A percentile compares a stretch with the other conserved stretches of the same genome.
Conservation (phyloP, 148 eudicot species). For the Linanthus parryae region DNA sequence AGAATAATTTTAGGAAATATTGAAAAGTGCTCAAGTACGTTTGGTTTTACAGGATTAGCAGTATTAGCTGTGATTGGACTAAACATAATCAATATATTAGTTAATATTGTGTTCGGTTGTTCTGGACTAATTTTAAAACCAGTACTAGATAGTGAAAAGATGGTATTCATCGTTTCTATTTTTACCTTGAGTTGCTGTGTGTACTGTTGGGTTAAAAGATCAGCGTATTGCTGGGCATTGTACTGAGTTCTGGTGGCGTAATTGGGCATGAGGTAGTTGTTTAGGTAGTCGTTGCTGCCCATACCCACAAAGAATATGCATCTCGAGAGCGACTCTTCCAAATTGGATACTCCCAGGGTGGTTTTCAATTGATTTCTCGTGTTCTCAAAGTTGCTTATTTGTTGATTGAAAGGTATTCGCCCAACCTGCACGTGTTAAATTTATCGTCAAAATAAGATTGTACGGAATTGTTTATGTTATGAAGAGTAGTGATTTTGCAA, state of each 20-base stretch:
- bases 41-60: no score
- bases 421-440: constrained; percentile 38
- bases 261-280: constrained; percentile 95
- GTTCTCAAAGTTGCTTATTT: constrained; percentile 63
- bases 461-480: no score
- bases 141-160: no score
- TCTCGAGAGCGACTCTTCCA: constrained; percentile 36
- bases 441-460: no score
- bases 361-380: constrained; percentile 52
- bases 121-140: no score
- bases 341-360: constrained; percentile 39
- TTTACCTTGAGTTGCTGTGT: constrained; percentile 66
- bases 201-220: constrained; percentile 58
- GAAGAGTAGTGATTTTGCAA: no score
- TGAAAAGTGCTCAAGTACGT: no score
- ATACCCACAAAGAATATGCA: constrained; percentile 81
- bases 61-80: no score
- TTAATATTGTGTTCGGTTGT: no score
- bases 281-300: constrained; percentile 98
- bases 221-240: constrained; percentile 57
- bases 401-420: constrained; percentile 84
- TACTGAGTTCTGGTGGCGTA: constrained; percentile 64
- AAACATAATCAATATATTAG: no score
- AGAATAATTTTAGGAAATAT: no score
- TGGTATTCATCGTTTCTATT: no score